These are phyloP conservation scores for Artemisia argyi DNA, from an alignment of 129 eudicot species.

Conservation along the genomic window DNA sequence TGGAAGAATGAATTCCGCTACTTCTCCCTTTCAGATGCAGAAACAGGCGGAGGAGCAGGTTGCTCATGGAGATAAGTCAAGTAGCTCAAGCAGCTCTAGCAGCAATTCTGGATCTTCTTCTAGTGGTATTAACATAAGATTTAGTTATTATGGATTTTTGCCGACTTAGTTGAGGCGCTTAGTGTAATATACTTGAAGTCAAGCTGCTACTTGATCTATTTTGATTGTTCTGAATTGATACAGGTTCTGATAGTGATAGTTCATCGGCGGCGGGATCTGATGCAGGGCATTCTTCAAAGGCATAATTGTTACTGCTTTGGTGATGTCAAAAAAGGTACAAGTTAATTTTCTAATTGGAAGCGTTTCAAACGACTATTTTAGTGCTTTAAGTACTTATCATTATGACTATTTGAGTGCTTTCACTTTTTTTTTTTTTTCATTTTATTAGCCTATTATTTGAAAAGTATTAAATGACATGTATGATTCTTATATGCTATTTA, in stretches of 20 bases:
- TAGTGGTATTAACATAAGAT: slow-evolving; percentile 53
- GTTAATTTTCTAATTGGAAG: not conserved
- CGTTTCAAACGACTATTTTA: not conserved
- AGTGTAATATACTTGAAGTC: not conserved
- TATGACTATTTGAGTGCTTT: not conserved
- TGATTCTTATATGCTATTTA: slow-evolving; percentile 8
- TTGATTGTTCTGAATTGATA: slow-evolving; percentile 19
- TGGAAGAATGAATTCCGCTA: slow-evolving; percentile 23
- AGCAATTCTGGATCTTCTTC: slow-evolving; percentile 77
- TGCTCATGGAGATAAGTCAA: slow-evolving; percentile 43
- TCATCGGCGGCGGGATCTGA: slow-evolving; percentile 63
- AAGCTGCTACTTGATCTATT: slow-evolving; percentile 12
- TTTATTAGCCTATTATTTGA: slow-evolving; percentile 3
- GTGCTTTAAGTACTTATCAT: not conserved
- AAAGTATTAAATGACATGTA: not conserved
- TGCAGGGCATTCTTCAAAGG: slow-evolving; percentile 42
- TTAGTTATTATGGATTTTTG: not conserved
- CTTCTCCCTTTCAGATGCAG: slow-evolving; percentile 37
- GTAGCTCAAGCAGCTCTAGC: slow-evolving; percentile 63
- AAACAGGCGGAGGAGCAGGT: slow-evolving; percentile 36
- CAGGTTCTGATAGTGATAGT: slow-evolving; percentile 67
- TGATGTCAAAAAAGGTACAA: slow-evolving; percentile 29
- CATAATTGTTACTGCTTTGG: slow-evolving; percentile 33
- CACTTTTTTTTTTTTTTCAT: not conserved
- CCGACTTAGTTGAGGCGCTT: slow-evolving; percentile 11